Base-by-base conservation (phyloP, 1,284 basidiomycete species). In the Pholiota adiposa region DNA sequence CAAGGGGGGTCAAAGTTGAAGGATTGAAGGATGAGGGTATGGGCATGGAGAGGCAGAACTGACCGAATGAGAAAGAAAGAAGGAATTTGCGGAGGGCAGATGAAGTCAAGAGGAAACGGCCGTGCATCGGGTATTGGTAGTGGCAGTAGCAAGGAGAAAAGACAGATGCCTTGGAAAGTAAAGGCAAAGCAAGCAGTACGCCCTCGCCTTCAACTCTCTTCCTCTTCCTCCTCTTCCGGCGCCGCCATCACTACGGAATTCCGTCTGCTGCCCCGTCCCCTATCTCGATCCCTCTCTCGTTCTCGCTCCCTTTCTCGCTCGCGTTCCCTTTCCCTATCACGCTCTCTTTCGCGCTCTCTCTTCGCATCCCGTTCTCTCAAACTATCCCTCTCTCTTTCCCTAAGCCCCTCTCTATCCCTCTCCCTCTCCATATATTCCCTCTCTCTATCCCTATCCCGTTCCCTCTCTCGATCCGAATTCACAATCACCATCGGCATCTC, bases 171-270 rank as follows among this genome's bases (percentile, higher is more conserved):
- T 43, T 43, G 19, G 19, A 19, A 43, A 43, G 40, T 8, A 8
- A 43, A 19, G 21, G 40, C 40, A 43, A 21, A 43, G 40, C 40
- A 41, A 41, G 4, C 5, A 5, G 23, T 23, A 49, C 6, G 16
- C 25, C 21, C 44, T 60, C 43, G 53, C 41, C 46, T 23, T 59
- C 58, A 61, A 40, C 60, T 58, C 51, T 44, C 40, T 14, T 54
- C 53, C 18, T 43, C 36, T 16, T 56, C 54, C 16, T 65, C 66
- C 25, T 63, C 59, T 12, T 73, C 74, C 19, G 73, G 71, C n/a
- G 69, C 68, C 8, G 70, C 65, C 72, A 75, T 74, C 34, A 68
- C 65, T 23, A 75, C 62, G n/a, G 76, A 77, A 54, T 73, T 73
- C 55, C 74, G 69, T 48, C 73, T 70, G 63, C 73, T 75, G 19